Evolutionary conservation across 106 monocot species (phyloP).

Genomic region (Iris macrosiphon): DNA sequence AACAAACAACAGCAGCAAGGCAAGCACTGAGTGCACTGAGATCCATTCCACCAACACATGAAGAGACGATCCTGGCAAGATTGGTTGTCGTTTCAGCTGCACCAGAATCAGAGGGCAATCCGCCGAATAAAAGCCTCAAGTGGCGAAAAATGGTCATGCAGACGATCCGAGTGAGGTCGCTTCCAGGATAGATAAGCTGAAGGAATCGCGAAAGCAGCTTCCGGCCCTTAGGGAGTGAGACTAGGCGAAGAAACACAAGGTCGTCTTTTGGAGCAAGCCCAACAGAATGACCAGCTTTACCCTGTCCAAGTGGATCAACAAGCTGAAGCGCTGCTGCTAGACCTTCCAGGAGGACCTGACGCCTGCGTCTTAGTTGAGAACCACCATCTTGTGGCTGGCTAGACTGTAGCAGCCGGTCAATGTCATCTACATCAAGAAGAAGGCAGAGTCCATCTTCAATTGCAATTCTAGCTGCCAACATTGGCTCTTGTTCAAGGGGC

Average conservation of each 20-base stretch:
- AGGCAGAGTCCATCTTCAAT: slow-evolving; percentile 32
- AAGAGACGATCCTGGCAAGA: slow-evolving; percentile 23
- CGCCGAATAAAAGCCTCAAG: slow-evolving; percentile 34
- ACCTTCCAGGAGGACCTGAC: slow-evolving; percentile 34
- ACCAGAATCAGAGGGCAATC: slow-evolving; percentile 21
- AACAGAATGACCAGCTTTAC: slow-evolving; percentile 18
- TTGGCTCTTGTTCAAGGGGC: slow-evolving; percentile 38
- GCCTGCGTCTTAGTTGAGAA: slow-evolving; percentile 21
- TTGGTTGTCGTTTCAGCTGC: slow-evolving; percentile 26
- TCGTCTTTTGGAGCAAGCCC: slow-evolving; percentile 24
- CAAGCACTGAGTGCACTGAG: slow-evolving; percentile 39
- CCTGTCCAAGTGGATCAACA: slow-evolving; percentile 28
- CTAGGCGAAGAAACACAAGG: slow-evolving; percentile 26
- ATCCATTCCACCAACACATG: slow-evolving; percentile 29
- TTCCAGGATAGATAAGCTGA: slow-evolving; percentile 34
- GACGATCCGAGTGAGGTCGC: slow-evolving; percentile 28
- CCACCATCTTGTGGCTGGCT: slow-evolving; percentile 25
- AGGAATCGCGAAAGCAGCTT: slow-evolving; percentile 33
- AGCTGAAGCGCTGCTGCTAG: slow-evolving; percentile 41
- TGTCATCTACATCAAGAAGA: slow-evolving; percentile 42
- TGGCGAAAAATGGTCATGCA: slow-evolving; percentile 53
- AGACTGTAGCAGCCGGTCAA: slow-evolving; percentile 19
- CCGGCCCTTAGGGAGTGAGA: slow-evolving; percentile 34
- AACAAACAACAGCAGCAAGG: slow-evolving; percentile 45
- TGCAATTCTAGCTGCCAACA: slow-evolving; percentile 36